Evolutionary conservation across 129 eudicot genomes (phyloP).

Genomic region (Lonicera japonica): DNA sequence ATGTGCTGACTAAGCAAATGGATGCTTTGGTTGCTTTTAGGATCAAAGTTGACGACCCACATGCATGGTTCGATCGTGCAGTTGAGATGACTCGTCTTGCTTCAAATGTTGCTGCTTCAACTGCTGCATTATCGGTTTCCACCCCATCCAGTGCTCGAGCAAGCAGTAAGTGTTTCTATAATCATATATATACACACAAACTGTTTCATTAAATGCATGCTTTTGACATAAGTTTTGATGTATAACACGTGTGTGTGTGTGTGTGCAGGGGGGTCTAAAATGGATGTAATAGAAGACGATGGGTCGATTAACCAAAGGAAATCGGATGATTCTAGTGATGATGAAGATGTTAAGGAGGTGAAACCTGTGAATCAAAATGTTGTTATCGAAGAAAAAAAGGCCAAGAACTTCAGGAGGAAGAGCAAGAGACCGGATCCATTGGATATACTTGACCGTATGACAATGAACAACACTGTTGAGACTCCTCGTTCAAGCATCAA

Average conservation of each 20-base stretch:
- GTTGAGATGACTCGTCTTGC: constrained; percentile 19
- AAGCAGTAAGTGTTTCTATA: constrained; percentile 16
- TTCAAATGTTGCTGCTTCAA: constrained; percentile 15
- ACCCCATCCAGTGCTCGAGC: constrained; percentile 11
- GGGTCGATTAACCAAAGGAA: neutral
- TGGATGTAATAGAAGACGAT: constrained; percentile 15
- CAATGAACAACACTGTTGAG: constrained; percentile 28
- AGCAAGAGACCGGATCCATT: constrained; percentile 27
- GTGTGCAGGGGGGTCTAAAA: neutral
- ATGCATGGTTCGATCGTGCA: neutral
- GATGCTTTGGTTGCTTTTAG: constrained; percentile 51
- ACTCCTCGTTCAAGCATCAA: constrained; percentile 33
- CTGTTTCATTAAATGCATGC: neutral
- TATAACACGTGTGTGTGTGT: neutral
- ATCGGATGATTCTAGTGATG: constrained; percentile 1
- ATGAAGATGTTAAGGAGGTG: constrained; percentile 1
- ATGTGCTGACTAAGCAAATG: constrained; percentile 52
- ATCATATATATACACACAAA: no score
- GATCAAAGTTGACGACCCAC: constrained; percentile 38
- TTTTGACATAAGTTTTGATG: neutral
- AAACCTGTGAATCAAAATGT: constrained; percentile 1
- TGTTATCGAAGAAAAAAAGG: neutral
- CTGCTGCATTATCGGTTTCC: constrained; percentile 30
- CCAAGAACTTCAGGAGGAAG: neutral
- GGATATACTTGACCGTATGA: constrained; percentile 40